Percentiles rank a stretch among this genome's conserved stretches.
Conservation (phyloP, 2,329 filamentous ascomycete genomes). For the Lizonia empirigonia region DNA sequence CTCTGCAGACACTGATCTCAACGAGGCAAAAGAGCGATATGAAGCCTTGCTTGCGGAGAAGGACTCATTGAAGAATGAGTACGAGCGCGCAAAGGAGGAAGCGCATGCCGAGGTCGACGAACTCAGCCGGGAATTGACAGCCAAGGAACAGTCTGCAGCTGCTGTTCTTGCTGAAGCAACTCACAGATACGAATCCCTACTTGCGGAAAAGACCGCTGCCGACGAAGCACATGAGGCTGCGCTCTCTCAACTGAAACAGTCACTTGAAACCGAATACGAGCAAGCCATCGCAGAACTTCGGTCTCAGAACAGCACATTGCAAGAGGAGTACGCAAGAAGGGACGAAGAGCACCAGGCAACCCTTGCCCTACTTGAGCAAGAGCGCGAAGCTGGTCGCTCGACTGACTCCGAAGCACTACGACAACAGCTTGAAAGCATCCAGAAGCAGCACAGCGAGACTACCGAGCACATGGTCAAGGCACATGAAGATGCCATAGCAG, state of each 20-base stretch:
- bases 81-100: constrained; percentile 18
- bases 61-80: constrained; percentile 27
- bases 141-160: constrained; percentile 1
- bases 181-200: constrained; percentile 21
- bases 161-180: constrained; percentile 16
- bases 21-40: constrained; percentile 19
- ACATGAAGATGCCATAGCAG: constrained; percentile 45
- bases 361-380: constrained; percentile 37
- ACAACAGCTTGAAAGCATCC: constrained; percentile 35
- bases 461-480: constrained; percentile 39
- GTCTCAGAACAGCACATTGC: constrained; percentile 29
- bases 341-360: constrained; percentile 43
- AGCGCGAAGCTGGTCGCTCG: constrained; percentile 39
- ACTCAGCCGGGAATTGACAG: constrained; percentile 15
- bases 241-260: constrained; percentile 33
- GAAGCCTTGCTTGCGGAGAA: constrained; percentile 35
- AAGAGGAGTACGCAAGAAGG: constrained; percentile 28
- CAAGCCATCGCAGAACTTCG: constrained; percentile 32
- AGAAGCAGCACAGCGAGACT: constrained; percentile 36
- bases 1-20: constrained; percentile 16
- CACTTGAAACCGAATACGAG: constrained; percentile 36
- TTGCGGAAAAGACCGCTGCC: constrained; percentile 27
- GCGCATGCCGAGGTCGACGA: constrained; percentile 11
- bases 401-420: constrained; percentile 31
- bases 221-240: constrained; percentile 40